These are phyloP conservation scores for Thelonectria discophora DNA, from an alignment of 2,329 filamentous ascomycete genomes.

Conservation along the genomic window DNA sequence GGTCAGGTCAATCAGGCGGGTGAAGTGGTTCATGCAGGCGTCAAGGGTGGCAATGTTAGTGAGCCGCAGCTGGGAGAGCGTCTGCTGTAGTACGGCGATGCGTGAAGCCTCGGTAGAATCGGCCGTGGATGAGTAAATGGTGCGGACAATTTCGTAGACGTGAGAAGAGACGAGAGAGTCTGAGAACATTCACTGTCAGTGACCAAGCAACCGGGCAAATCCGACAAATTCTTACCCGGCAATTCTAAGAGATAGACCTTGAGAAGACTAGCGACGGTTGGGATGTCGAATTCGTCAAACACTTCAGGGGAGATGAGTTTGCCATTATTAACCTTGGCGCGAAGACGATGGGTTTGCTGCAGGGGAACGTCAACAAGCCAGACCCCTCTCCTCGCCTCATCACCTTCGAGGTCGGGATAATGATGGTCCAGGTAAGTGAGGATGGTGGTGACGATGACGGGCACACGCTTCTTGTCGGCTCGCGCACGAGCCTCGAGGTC, in stretches of 20 bases:
- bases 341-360: slow-evolving; percentile 82
- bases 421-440: slow-evolving; percentile 95
- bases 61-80: slow-evolving; percentile 90
- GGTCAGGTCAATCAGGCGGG: slow-evolving; percentile 92
- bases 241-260: slow-evolving; percentile 96
- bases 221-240: slow-evolving; percentile 70
- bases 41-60: slow-evolving; percentile 99
- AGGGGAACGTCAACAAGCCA: slow-evolving; percentile 95
- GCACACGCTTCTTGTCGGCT: slow-evolving; percentile 94
- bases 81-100: slow-evolving; percentile 92
- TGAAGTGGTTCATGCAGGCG: slow-evolving; percentile 98
- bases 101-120: slow-evolving; percentile 81
- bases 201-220: background rate
- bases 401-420: slow-evolving; percentile 96
- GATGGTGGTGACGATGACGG: slow-evolving; percentile 89
- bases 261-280: slow-evolving; percentile 89
- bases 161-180: slow-evolving; percentile 98
- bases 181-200: slow-evolving; percentile 49
- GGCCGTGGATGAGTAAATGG: slow-evolving; percentile 87
- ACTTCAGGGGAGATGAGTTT: slow-evolving; percentile 79
- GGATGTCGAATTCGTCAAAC: slow-evolving; percentile 89
- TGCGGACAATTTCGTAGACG: slow-evolving; percentile 98
- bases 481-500: slow-evolving; percentile 95
- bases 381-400: slow-evolving; percentile 89
- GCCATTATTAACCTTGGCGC: slow-evolving; percentile 85